Evolutionary conservation across 2,329 filamentous ascomycete genomes (phyloP), one percentile per base, ranked within the genome.

Genomic region (Herpotrichia juniperi): DNA sequence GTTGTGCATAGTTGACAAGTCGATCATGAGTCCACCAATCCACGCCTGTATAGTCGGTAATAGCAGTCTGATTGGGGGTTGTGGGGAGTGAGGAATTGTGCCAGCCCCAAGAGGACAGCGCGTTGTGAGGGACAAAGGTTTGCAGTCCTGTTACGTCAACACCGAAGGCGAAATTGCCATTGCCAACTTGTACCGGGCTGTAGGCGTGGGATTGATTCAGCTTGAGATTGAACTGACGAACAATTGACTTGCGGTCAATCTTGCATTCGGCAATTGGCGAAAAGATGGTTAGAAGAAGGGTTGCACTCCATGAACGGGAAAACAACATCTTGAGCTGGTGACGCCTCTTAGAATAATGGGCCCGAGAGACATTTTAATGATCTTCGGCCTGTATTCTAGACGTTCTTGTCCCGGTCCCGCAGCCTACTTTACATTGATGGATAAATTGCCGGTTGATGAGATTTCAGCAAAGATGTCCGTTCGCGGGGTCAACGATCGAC

Each of bases 101-200:
- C 78, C 78, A 80, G 2, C 73, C 73, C 77, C 77, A 79, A 2
- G 73, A 73, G 7, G 75, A 77, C 7, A 79, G 63, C 1, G 65
- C 79, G 21, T 72, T 74, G 50, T 75, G 78, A 1, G 74, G 73
- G 4, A 72, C 46, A 35, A 79, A 76, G 6, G 76, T 79, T 51
- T 79, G 78, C 3, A 80, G 61, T 1, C 77, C 78, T 0, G 78
- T 79, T 24, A 79, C 63, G 55, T 80, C 78, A 10, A 69, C 72
- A 7, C 77, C 77, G 48, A 80, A 79, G 11, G 78, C 78, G 42
- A 80, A 79, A 43, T 79, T 72, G 7, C 78, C 78, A 53, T 80
- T 80, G 12, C 78, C 78, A 1, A 80, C 72, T 59, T 79, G 78
- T 11, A 85, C 67, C 0, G 82, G 82, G 9, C 82, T 84, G 17